A percentile compares a stretch with the other conserved stretches of the same genome.
Conservation (phyloP, 2,329 filamentous ascomycete species). For the Monosporascus sp. region DNA sequence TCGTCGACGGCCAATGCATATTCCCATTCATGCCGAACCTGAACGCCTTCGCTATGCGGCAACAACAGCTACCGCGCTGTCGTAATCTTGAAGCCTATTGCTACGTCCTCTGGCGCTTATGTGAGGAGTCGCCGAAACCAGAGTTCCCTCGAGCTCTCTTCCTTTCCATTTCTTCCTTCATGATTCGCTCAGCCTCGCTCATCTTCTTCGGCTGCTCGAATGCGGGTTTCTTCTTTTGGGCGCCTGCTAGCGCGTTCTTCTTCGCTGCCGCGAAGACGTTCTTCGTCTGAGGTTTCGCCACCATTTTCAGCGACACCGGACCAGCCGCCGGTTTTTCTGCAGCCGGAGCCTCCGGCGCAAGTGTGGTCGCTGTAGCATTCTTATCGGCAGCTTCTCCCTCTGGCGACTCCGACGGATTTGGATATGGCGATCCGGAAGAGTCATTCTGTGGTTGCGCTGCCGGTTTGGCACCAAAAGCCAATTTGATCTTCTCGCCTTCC, state of each 20-base stretch:
- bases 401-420: slow-evolving; percentile 14
- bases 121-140: slow-evolving; percentile 39
- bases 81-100: background rate
- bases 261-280: slow-evolving; percentile 66
- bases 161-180: slow-evolving; percentile 76
- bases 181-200: slow-evolving; percentile 82
- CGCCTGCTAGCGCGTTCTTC: slow-evolving; percentile 62
- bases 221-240: slow-evolving; percentile 55
- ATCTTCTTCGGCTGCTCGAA: slow-evolving; percentile 71
- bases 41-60: background rate
- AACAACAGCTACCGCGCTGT: background rate
- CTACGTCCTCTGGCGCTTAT: slow-evolving; percentile 48
- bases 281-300: slow-evolving; percentile 61
- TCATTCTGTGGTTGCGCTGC: slow-evolving; percentile 13
- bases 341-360: slow-evolving; percentile 1
- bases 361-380: slow-evolving; percentile 9
- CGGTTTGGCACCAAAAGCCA: slow-evolving; percentile 56
- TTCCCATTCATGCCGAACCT: background rate
- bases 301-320: slow-evolving; percentile 59
- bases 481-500: slow-evolving; percentile 70
- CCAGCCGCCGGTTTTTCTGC: slow-evolving; percentile 29
- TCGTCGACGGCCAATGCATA: too few species aligned
- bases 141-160: slow-evolving; percentile 53
- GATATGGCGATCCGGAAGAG: slow-evolving; percentile 8
- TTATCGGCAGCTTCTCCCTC: slow-evolving; percentile 9